Conservation (phyloP, 164 flowering plant genomes). For the Aristolochia californica region DNA sequence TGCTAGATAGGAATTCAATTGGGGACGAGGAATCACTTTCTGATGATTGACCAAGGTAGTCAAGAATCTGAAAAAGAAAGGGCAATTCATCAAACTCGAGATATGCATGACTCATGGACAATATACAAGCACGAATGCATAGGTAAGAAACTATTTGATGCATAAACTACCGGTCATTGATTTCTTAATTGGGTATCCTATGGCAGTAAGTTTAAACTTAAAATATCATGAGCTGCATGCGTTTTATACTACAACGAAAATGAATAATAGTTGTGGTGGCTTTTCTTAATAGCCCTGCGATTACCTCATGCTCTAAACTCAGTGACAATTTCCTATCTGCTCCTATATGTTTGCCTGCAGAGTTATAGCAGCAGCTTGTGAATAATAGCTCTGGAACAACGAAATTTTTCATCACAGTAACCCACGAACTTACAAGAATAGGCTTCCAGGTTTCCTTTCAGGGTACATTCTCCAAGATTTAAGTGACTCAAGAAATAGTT, state of each 20-base stretch:
- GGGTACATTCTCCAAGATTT: conserved; percentile 72
- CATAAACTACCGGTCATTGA: neutral
- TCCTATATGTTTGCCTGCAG: conserved; percentile 84
- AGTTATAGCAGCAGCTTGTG: neutral
- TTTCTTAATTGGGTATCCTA: too few relatives aligned
- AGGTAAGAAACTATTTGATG: neutral
- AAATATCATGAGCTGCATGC: too few relatives aligned
- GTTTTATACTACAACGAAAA: too few relatives aligned
- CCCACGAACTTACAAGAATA: conserved; percentile 63
- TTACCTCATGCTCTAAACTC: conserved; percentile 92
- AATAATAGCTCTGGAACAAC: neutral
- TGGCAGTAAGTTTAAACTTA: too few relatives aligned
- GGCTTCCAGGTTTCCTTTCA: conserved; percentile 80
- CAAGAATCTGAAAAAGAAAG: conserved; percentile 50
- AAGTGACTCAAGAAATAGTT: conserved; percentile 60
- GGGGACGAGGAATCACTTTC: conserved; percentile 75
- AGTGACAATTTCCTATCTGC: conserved; percentile 72
- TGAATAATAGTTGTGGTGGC: too few relatives aligned
- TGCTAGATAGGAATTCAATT: conserved; percentile 42
- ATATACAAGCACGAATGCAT: neutral
- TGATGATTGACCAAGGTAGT: conserved; percentile 72
- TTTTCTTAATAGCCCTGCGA: neutral
- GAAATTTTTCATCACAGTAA: neutral
- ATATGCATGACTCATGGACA: neutral
- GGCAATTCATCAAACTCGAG: neutral